phyloP scores from a whole-genome alignment of 306 rosid genomes.

The Begonia peltatifolia region DNA sequence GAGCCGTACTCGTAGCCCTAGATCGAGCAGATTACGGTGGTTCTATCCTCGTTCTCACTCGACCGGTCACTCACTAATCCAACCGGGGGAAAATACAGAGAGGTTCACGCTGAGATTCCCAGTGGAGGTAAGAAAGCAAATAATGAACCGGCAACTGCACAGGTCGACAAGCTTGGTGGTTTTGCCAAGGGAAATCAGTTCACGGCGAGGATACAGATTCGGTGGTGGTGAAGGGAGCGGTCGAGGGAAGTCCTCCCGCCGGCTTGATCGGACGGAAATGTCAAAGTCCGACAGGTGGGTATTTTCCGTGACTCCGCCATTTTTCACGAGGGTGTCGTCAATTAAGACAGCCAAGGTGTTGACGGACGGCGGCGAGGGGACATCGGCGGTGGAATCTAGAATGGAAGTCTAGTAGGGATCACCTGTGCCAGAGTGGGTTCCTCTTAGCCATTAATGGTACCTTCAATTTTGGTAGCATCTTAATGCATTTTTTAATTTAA shows the following conservation, averaged over 20 bases:
- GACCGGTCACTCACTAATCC: conserved; percentile 71
- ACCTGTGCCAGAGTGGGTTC: conserved; percentile 22
- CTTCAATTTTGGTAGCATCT: conserved; percentile 7
- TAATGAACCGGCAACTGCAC: conserved; percentile 38
- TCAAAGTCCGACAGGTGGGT: conserved; percentile 68
- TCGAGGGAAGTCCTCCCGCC: conserved; percentile 25
- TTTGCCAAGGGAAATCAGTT: conserved; percentile 40
- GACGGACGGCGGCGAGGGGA: conserved; percentile 19
- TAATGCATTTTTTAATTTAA: neutral
- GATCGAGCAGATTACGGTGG: conserved; percentile 19
- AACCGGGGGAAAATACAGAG: conserved; percentile 58
- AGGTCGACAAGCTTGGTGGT: conserved; percentile 55
- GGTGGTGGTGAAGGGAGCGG: conserved; percentile 40
- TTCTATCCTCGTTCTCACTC: conserved; percentile 67
- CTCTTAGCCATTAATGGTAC: conserved; percentile 4
- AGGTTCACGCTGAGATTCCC: conserved; percentile 79
- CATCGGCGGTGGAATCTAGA: conserved; percentile 14
- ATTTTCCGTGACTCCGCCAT: conserved; percentile 41
- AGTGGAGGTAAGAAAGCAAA: conserved; percentile 43
- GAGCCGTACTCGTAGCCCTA: conserved; percentile 33
- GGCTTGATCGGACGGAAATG: conserved; percentile 29
- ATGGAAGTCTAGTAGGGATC: conserved; percentile 7
- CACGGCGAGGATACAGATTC: conserved; percentile 39
- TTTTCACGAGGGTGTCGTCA: conserved; percentile 46
- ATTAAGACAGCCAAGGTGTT: conserved; percentile 35